phyloP scores from a whole-genome alignment of 2,329 filamentous ascomycete genomes.

The Uncinocarpus reesii region DNA sequence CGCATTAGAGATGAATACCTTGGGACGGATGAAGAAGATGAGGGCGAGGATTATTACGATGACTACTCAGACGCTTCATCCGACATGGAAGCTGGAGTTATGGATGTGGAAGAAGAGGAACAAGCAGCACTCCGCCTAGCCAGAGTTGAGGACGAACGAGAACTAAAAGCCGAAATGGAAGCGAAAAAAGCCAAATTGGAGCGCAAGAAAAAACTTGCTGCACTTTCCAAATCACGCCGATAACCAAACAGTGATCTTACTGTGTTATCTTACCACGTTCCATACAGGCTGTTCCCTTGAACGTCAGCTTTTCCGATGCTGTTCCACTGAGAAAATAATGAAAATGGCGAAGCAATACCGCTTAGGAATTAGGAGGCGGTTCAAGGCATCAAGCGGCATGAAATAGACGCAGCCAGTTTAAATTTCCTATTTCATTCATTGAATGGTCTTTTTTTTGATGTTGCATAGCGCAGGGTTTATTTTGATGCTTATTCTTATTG shows the following conservation, averaged over 20 bases:
- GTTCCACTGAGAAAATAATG: no score
- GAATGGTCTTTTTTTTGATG: neutral
- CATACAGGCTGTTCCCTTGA: no score
- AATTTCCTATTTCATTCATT: neutral
- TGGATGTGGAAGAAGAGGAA: constrained; percentile 40
- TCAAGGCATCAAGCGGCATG: constrained; percentile 1
- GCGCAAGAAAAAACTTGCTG: constrained; percentile 34
- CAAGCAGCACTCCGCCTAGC: constrained; percentile 32
- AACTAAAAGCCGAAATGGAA: constrained; percentile 34
- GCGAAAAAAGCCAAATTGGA: constrained; percentile 40
- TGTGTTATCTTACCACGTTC: no score
- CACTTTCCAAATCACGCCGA: constrained; percentile 28
- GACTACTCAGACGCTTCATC: constrained; percentile 39
- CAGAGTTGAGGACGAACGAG: constrained; percentile 39
- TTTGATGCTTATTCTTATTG: constrained; percentile 5
- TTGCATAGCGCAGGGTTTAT: constrained; percentile 7
- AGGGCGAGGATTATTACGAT: constrained; percentile 34
- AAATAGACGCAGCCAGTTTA: neutral
- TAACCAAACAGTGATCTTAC: constrained; percentile 15
- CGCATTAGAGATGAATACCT: constrained; percentile 35
- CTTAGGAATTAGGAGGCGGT: neutral
- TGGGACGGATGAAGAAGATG: constrained; percentile 41
- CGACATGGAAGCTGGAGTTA: constrained; percentile 43
- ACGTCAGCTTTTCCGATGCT: no score
- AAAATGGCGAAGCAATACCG: neutral